Evolutionary conservation across 805 yeast species (phyloP), one percentile per base, ranked within the genome.

Genomic region (Candida gorgasii): DNA sequence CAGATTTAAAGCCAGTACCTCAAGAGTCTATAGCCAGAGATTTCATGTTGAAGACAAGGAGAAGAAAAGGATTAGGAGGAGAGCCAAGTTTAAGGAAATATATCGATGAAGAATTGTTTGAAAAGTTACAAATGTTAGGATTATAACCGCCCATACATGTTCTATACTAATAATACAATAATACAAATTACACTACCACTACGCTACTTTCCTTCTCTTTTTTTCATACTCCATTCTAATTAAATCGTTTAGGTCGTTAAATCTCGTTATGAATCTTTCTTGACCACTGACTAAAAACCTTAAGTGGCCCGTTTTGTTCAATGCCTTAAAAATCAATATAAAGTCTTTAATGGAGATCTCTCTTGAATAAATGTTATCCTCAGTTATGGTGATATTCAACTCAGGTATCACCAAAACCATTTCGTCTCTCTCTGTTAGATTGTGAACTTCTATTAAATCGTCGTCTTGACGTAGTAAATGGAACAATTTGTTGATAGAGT

Each of bases 41-140:
- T 62, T 88, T 89, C 54, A 83, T 89, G 22, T 65, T 88, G 65
- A 93, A 95, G 61, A 89, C 97, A 0, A 75, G 99, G 59, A 79
- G 82, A 53, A 76, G 97, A 53, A 92, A 89, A 58, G 98, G 97
- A 0, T 63, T 92, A 26, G 73, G 80, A 6, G 87, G 83, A 11
- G 95, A 84, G 46, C 87, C 88, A 15, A 72, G 73, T 2, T 56
- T 90, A 36, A 72, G 75, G 37, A 80, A 80, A 50, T 88, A 83
- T 54, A 75, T 90, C 19, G 95, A 84, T 40, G 62, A 65, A 1
- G 84, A 77, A 1, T 62, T 86, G 14, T 78, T 73, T 49, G 67
- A 68, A 6, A 76, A 77, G 48, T 61, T 89, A 51, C 64, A 65
- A 45, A 78, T 73, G 29, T 65, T 72, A 32, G 86, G 84, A 0